Evolutionary conservation across 768 basidiomycete species (phyloP).

Genomic region (Rubroboletus satanas): DNA sequence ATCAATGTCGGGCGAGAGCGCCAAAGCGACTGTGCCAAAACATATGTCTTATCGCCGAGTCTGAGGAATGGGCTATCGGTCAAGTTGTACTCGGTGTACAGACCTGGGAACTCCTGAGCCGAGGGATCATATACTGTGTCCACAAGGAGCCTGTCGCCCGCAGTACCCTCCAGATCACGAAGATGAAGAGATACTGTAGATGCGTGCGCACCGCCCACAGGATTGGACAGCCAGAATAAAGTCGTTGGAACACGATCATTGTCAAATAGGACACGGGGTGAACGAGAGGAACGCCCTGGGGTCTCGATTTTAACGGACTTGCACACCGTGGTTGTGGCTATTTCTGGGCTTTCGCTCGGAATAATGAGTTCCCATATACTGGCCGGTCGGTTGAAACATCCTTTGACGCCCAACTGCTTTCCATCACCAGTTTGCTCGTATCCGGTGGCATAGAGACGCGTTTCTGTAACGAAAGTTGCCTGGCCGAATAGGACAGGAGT

Average conservation of each 20-base stretch:
- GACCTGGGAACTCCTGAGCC: conserved; percentile 52
- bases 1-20: conserved; percentile 51
- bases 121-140: conserved; percentile 40
- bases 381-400: conserved; percentile 56
- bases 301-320: conserved; percentile 36
- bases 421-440: conserved; percentile 57
- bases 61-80: conserved; percentile 40
- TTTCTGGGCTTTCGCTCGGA: conserved; percentile 5
- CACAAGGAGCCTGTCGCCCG: conserved; percentile 32
- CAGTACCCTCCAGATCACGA: conserved; percentile 32
- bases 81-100: conserved; percentile 53
- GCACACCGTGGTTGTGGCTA: conserved; percentile 14
- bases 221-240: conserved; percentile 54
- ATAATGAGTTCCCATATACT: conserved; percentile 52
- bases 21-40: conserved; percentile 37
- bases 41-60: conserved; percentile 5
- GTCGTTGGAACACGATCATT: conserved; percentile 15
- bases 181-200: conserved; percentile 51
- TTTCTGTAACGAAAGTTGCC: conserved; percentile 44
- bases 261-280: conserved; percentile 46
- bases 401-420: conserved; percentile 53
- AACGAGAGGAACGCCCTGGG: conserved; percentile 48
- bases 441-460: conserved; percentile 53
- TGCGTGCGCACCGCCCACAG: conserved; percentile 56
- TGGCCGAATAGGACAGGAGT: conserved; percentile 49